These are phyloP conservation scores for Dendrobium nobile DNA, from an alignment of 106 monocot species.

Conservation along the genomic window DNA sequence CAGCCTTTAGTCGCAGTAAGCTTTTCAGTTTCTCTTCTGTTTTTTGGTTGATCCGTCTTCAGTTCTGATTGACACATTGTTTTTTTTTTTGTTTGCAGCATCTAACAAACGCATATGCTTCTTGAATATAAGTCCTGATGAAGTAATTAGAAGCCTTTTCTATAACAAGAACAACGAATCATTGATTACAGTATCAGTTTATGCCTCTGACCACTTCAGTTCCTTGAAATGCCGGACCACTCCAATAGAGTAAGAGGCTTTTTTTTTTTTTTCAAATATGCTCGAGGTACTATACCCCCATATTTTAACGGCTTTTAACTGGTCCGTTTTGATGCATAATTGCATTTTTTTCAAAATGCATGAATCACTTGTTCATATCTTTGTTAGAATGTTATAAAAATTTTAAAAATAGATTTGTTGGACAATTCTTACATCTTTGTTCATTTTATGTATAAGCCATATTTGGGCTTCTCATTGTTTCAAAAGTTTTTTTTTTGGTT, in stretches of 20 bases:
- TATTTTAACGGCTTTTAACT: background rate
- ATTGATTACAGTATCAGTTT: conserved; percentile 86
- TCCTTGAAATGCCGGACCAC: conserved; percentile 88
- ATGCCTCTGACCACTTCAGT: conserved; percentile 86
- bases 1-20: conserved; percentile 73
- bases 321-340: too few species aligned
- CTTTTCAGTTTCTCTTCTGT: background rate
- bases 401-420: too few species aligned
- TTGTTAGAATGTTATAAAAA: too few species aligned
- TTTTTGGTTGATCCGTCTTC: conserved; percentile 2
- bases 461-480: too few species aligned
- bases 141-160: conserved; percentile 89
- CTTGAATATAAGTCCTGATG: conserved; percentile 78
- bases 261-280: background rate
- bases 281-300: background rate
- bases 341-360: too few species aligned
- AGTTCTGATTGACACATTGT: background rate
- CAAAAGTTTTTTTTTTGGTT: too few species aligned
- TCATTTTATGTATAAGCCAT: too few species aligned
- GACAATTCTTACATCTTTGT: too few species aligned
- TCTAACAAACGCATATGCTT: conserved; percentile 83
- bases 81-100: conserved; percentile 39
- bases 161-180: conserved; percentile 94
- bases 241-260: conserved; percentile 70
- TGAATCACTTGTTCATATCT: too few species aligned